Percentiles rank a stretch among this genome's conserved stretches.
Evolutionary conservation across 331 rosid genomes (phyloP).

Genomic region (Cydonia oblonga): DNA sequence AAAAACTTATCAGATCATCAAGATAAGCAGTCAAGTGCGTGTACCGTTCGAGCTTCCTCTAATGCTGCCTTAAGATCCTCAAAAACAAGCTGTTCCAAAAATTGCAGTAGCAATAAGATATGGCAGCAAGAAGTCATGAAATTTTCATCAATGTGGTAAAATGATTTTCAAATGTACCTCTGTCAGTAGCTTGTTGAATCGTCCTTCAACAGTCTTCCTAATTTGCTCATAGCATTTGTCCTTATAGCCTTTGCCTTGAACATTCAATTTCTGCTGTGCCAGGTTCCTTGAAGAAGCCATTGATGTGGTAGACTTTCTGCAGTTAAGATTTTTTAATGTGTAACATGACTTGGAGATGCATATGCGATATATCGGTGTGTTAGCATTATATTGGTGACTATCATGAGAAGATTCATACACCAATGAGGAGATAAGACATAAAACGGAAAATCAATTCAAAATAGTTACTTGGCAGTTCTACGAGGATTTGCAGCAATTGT

Average conservation of each 20-base stretch:
- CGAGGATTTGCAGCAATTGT: conserved; percentile 67
- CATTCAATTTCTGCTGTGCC: conserved; percentile 66
- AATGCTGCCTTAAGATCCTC: conserved; percentile 91
- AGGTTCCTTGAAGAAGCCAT: conserved; percentile 55
- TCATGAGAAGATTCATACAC: conserved; percentile 3
- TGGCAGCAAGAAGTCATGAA: background rate
- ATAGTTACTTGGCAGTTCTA: conserved; percentile 45
- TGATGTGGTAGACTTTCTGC: conserved; percentile 54
- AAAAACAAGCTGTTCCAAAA: conserved; percentile 62
- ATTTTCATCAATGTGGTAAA: background rate
- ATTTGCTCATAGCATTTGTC: conserved; percentile 94
- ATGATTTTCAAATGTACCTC: conserved; percentile 35
- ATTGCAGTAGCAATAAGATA: conserved; percentile 7
- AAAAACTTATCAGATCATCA: background rate
- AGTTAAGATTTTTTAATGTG: background rate
- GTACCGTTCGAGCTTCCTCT: conserved; percentile 85
- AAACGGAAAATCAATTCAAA: conserved; percentile 14
- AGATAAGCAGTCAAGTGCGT: background rate
- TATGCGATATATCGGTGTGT: background rate
- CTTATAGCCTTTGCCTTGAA: conserved; percentile 82
- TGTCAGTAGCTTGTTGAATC: conserved; percentile 78
- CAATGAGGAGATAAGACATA: background rate
- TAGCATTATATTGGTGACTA: background rate
- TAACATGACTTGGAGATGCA: background rate
- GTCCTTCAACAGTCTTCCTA: conserved; percentile 78